Percentiles rank a stretch among this genome's conserved stretches.
Evolutionary conservation across 2,329 filamentous ascomycete genomes (phyloP).

Genomic region (Alternaria sp.): DNA sequence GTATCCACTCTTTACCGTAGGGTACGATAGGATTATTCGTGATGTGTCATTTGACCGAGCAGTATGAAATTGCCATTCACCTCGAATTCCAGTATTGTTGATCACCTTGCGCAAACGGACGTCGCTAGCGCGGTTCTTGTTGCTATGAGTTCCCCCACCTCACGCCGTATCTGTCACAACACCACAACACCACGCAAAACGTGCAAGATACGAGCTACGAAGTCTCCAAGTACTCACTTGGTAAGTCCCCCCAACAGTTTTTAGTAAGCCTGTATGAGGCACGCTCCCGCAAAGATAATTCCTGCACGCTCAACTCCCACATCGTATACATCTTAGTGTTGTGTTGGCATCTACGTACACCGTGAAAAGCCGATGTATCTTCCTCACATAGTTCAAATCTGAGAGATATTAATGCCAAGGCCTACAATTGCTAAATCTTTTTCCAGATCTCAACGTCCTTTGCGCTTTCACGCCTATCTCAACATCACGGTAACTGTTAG

Average conservation of each 20-base stretch:
- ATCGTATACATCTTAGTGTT: neutral
- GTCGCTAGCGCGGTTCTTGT: constrained; percentile 3
- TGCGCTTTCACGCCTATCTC: neutral
- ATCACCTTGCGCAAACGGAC: neutral
- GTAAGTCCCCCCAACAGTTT: neutral
- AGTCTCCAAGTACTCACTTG: neutral
- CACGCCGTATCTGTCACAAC: neutral
- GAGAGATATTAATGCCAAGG: neutral
- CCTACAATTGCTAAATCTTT: neutral
- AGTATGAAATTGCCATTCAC: neutral
- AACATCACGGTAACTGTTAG: neutral
- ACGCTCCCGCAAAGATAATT: neutral
- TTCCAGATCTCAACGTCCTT: neutral
- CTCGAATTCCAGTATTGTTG: neutral
- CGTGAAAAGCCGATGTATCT: neutral
- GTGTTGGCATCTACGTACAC: neutral
- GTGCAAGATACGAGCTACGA: neutral
- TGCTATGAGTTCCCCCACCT: constrained; percentile 5
- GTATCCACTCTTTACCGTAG: neutral
- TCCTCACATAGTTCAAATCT: neutral
- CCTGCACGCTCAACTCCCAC: neutral
- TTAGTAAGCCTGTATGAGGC: accelerated
- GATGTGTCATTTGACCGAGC: neutral
- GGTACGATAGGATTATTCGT: too few relatives aligned
- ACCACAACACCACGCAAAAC: neutral